These are phyloP conservation scores for Leucogyrophana mollusca DNA, from an alignment of 768 basidiomycete genomes.

Conservation along the genomic window DNA sequence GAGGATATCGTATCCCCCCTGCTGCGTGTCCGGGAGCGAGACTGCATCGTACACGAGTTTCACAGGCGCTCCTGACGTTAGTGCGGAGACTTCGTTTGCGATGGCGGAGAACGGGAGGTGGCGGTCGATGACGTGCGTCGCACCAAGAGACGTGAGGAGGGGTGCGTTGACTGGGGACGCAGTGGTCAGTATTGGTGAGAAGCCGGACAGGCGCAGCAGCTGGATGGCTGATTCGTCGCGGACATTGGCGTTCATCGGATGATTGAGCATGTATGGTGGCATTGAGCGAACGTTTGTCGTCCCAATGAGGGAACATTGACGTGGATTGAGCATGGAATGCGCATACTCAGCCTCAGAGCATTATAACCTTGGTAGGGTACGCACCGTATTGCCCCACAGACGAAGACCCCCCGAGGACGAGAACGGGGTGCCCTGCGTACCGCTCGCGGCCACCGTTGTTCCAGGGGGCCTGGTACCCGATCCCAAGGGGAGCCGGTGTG, in stretches of 20 bases:
- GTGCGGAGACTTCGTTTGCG: slow-evolving; percentile 33
- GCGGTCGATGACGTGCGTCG: slow-evolving; percentile 35
- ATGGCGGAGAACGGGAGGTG: slow-evolving; percentile 25
- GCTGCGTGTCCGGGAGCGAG: slow-evolving; percentile 37
- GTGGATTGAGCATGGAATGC: too few relatives aligned
- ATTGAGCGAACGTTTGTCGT: too few relatives aligned
- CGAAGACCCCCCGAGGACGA: slow-evolving; percentile 31
- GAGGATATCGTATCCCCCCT: slow-evolving; percentile 34
- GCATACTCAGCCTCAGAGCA: too few relatives aligned
- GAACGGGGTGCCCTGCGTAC: slow-evolving; percentile 24
- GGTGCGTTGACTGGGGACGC: slow-evolving; percentile 35
- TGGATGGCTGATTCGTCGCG: too few relatives aligned
- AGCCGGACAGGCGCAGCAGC: slow-evolving; percentile 39
- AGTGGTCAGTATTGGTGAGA: slow-evolving; percentile 33
- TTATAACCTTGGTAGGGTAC: too few relatives aligned
- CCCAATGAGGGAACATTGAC: too few relatives aligned
- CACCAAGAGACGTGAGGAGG: slow-evolving; percentile 31
- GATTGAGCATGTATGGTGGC: too few relatives aligned
- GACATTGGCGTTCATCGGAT: too few relatives aligned
- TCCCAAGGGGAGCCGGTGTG: slow-evolving; percentile 13
- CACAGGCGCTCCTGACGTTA: slow-evolving; percentile 32
- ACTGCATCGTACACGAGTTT: slow-evolving; percentile 39
- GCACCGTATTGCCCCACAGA: slow-evolving; percentile 32
- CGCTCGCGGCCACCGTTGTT: slow-evolving; percentile 19
- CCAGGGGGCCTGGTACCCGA: slow-evolving; percentile 21